These are phyloP conservation scores for Lipomyces kockii DNA, from an alignment of 805 yeast genomes.

Conservation along the genomic window DNA sequence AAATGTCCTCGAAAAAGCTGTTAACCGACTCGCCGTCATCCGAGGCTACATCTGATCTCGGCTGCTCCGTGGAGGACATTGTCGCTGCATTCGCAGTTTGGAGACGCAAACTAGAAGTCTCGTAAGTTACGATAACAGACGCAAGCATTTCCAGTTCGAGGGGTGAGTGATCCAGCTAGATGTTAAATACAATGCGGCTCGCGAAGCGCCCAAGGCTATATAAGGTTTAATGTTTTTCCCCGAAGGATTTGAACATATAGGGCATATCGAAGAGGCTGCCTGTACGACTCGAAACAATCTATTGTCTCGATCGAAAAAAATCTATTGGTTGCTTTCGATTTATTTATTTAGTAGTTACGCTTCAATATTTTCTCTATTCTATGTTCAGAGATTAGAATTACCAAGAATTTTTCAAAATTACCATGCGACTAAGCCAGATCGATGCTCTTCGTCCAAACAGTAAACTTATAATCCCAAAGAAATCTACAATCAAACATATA, in stretches of 20 bases:
- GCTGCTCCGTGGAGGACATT: background rate
- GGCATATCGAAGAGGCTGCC: background rate
- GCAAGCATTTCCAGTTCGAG: background rate
- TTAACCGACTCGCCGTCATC: background rate
- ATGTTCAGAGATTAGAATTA: background rate
- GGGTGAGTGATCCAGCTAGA: background rate
- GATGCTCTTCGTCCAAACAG: background rate
- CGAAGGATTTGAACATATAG: background rate
- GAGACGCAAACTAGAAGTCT: background rate
- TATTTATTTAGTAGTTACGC: background rate
- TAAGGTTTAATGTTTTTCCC: background rate
- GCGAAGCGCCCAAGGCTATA: background rate
- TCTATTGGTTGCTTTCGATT: background rate
- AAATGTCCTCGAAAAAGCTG: slow-evolving; percentile 8
- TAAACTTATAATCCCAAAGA: background rate
- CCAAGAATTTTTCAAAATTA: background rate
- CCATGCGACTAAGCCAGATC: no score
- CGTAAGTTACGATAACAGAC: no score
- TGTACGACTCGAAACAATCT: background rate
- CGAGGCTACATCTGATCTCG: background rate
- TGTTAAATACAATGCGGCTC: background rate
- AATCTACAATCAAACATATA: background rate
- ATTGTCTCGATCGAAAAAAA: no score
- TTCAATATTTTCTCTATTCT: background rate
- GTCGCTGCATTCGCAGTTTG: background rate